phyloP scores from a whole-genome alignment of 305 asterid genomes.

The Nicotiana rustica region DNA sequence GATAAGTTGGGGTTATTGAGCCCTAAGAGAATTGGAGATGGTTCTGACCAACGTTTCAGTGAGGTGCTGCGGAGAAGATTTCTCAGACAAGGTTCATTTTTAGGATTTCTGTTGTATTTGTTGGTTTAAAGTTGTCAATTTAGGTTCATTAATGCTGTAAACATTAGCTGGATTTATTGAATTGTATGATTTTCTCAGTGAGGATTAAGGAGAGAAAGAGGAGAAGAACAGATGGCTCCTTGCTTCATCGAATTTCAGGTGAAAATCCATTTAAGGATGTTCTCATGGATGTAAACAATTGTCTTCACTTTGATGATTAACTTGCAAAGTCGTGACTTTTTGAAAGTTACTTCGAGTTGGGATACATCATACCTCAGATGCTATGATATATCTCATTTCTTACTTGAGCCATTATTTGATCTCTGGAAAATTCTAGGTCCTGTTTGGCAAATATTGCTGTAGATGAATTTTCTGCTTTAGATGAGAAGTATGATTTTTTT shows the following conservation, averaged over 20 bases:
- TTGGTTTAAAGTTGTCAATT: conserved; percentile 22
- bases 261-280: conserved; percentile 35
- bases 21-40: conserved; percentile 43
- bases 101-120: neutral
- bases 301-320: conserved; percentile 6
- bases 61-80: conserved; percentile 89
- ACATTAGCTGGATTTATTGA: neutral
- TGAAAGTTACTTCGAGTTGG: conserved; percentile 6
- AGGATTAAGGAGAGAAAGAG: conserved; percentile 71
- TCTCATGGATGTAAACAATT: neutral
- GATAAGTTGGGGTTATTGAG: conserved; percentile 71
- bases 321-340: neutral
- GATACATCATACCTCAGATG: conserved; percentile 5
- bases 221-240: conserved; percentile 56
- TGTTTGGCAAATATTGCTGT: neutral
- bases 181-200: conserved; percentile 52
- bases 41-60: conserved; percentile 52
- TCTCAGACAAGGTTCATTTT: conserved; percentile 83
- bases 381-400: neutral
- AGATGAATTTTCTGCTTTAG: neutral
- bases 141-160: neutral
- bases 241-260: conserved; percentile 60
- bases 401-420: neutral
- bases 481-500: neutral
- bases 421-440: neutral